Base-by-base conservation (phyloP, 192 early-diverging fungal genomes). In the Coemansia erecta region DNA sequence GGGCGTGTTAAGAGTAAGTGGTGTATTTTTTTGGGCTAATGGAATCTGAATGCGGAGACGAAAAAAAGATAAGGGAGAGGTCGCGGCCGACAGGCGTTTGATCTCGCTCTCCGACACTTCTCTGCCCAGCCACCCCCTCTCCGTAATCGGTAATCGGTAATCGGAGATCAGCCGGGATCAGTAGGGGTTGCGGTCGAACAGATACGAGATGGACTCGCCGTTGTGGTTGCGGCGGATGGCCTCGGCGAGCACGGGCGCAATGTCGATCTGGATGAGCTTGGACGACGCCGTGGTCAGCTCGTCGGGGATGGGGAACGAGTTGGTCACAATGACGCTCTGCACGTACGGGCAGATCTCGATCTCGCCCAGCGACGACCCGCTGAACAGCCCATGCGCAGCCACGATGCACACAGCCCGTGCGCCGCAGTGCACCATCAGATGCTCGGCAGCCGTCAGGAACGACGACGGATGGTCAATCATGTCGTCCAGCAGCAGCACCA, bases 401-500 rank as follows among this genome's bases (percentile, higher is more conserved):
- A 99, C 88, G 49, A 96, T 88, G 62, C 91, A 89, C 13, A 99
- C 93, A 22, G 80, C 80, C 59, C 86, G 86, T 6, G 89, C 91
- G 18, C 89, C 89, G 58, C 85, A 85, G 64, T 94, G 91, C 44
- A 83, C 84, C 61, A 93, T 87, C 63, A 98, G 78, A 61, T 93
- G 91, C 60, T 92, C 89, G 48, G 94, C 92, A 15, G 95, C 90
- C 57, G 94, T 90, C 64, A 95, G 71, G 69, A 95, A 96, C n/a
- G 94, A 90, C 58, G 87, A 84, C 55, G 90, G 86, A 19, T 84
- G 84, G 64, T 98, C 95, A 63, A 97, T 93, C 74, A 94, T 92
- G 68, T 99, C 95, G 82, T 99, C 95, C 85, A 95, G 87, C 61
- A 99, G 84, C 64, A 99, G 89, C 57, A 88, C 91, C 26, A 89